Base-by-base conservation (phyloP, 169 alveolate genomes). In the Cryptosporidium tyzzeri region DNA sequence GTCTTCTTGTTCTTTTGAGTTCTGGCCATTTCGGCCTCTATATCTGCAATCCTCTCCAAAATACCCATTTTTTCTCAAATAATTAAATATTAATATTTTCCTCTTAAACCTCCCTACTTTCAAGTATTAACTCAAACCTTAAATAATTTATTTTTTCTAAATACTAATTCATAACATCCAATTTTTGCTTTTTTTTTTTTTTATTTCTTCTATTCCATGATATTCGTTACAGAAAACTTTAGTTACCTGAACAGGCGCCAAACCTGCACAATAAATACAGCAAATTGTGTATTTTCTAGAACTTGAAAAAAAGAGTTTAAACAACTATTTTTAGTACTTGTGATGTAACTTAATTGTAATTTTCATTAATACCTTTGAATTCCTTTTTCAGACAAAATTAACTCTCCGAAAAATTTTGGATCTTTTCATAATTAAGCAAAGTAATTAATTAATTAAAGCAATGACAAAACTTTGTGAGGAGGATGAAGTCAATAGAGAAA, bases 1-100 rank as follows among this genome's bases (percentile, higher is more conserved):
- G 98, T 96, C 45, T 97, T 97, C 92, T 96, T 96, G 91, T 96
- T 96, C 94, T 95, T 96, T 91, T 96, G 96, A 44, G 98, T 96
- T 65, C 96, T 92, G 73, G 97, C 96, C 96, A 95, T 94, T 86
- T 96, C 98, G 29, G 93, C 96, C 92, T 94, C 97, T 4, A 96
- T 96, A 84, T 96, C 98, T 75, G 95, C 93, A 48, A 96, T 96
- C 84, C 94, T 96, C 80, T 95, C 98, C 21, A 80, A 45, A 23
- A 80, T 80, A 23, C 91, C 85, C 86, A 85, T 85, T 18, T 65
- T 65, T 35, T n/a, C 44, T 26, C 8, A 16, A 26, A 5, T 65
- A 33, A 1, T 12, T 16, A 35, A 33, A 65, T 26, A 7, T 14
- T 8, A 65, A 6, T 31, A 65, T 65, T 29, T 59, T 5, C 14